Evolutionary conservation across 495 filamentous ascomycete genomes (phyloP).

Genomic region (Lophiotrema nucula): DNA sequence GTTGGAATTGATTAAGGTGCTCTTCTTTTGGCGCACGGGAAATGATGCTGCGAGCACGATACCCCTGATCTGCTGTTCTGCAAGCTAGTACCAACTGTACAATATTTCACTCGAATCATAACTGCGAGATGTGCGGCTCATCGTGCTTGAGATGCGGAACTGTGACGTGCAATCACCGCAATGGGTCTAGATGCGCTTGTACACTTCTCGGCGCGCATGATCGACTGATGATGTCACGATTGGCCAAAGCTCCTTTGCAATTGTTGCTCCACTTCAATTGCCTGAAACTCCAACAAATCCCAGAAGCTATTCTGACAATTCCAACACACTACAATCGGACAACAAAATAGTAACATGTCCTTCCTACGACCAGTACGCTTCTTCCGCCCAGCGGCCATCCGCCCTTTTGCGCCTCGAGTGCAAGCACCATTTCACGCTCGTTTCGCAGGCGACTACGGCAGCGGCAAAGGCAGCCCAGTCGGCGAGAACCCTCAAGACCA

Average conservation of each 20-base stretch:
- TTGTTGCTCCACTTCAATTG: too few relatives aligned
- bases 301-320: too few relatives aligned
- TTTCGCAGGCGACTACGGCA: constrained; percentile 41
- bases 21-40: too few relatives aligned
- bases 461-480: constrained; percentile 35
- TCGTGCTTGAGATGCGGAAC: too few relatives aligned
- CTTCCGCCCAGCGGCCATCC: constrained; percentile 29
- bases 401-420: constrained; percentile 20
- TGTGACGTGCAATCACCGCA: too few relatives aligned
- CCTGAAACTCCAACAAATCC: too few relatives aligned
- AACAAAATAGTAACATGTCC: constrained; percentile 37
- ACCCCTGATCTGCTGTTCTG: neutral
- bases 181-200: too few relatives aligned
- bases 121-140: too few relatives aligned
- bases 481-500: constrained; percentile 38
- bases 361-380: constrained; percentile 25
- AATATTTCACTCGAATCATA: neutral
- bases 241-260: too few relatives aligned
- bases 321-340: too few relatives aligned
- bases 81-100: neutral
- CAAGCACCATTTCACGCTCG: constrained; percentile 24
- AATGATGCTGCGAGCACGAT: constrained; percentile 1
- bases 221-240: too few relatives aligned
- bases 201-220: too few relatives aligned
- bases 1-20: constrained; percentile 22